These are phyloP conservation scores for Abelmoschus esculentus DNA, from an alignment of 345 rosid genomes.

Conservation along the genomic window DNA sequence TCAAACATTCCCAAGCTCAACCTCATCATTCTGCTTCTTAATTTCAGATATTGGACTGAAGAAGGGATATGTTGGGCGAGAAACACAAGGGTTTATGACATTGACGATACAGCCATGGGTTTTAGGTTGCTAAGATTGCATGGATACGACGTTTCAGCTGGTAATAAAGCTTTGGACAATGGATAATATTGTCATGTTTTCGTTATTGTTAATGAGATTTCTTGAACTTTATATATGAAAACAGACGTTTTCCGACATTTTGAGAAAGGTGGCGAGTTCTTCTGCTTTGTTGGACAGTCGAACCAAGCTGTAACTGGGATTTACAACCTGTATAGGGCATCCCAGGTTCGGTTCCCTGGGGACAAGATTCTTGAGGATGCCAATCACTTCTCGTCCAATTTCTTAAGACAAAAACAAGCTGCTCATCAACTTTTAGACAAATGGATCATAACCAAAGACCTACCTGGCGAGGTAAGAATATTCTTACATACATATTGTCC, in stretches of 20 bases:
- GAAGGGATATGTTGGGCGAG: constrained; percentile 68
- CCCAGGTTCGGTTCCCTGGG: constrained; percentile 60
- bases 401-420: neutral
- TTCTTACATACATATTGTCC: no score
- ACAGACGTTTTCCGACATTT: constrained; percentile 72
- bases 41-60: constrained; percentile 66
- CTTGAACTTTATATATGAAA: neutral
- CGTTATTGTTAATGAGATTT: neutral
- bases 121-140: constrained; percentile 66
- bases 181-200: neutral
- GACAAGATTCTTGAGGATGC: constrained; percentile 63
- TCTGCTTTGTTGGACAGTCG: constrained; percentile 73
- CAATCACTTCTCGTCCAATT: neutral
- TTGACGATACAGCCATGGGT: constrained; percentile 94
- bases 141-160: constrained; percentile 69
- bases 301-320: constrained; percentile 86
- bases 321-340: constrained; percentile 72
- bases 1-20: neutral
- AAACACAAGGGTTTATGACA: constrained; percentile 59
- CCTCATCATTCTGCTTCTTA: neutral
- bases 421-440: neutral
- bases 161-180: constrained; percentile 26
- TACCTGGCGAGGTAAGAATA: neutral
- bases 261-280: constrained; percentile 58
- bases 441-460: neutral